phyloP scores from a whole-genome alignment of 352 stramenopile genomes.

The Elongisporangium undulatum region DNA sequence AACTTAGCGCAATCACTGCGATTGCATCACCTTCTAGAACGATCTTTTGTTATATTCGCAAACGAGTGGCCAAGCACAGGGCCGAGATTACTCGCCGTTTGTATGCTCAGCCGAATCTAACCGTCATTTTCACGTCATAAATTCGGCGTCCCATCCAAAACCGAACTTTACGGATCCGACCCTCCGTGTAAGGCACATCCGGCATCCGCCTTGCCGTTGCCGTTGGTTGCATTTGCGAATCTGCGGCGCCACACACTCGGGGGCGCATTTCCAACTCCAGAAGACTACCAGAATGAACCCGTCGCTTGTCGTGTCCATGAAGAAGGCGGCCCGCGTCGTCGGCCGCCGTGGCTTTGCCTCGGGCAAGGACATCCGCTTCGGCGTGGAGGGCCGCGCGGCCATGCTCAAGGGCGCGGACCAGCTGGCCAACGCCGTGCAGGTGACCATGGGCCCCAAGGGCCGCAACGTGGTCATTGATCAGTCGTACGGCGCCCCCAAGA shows the following conservation, averaged over 20 bases:
- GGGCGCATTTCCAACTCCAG: neutral
- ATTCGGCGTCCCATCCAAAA: neutral
- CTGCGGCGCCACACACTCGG: slow-evolving; percentile 1
- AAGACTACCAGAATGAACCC: slow-evolving; percentile 55
- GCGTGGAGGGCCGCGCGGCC: slow-evolving; percentile 94
- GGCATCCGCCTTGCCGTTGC: neutral
- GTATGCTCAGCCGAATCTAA: neutral
- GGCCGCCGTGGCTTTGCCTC: slow-evolving; percentile 75
- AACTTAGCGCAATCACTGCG: neutral
- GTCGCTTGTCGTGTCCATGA: slow-evolving; percentile 49
- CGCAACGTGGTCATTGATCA: slow-evolving; percentile 99
- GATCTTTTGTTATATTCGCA: neutral
- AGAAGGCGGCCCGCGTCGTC: slow-evolving; percentile 49
- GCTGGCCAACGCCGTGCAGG: slow-evolving; percentile 98
- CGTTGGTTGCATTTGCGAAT: slow-evolving; percentile 7
- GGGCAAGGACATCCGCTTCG: slow-evolving; percentile 99
- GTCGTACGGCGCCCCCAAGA: slow-evolving; percentile 79
- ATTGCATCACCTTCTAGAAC: neutral
- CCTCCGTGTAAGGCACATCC: neutral
- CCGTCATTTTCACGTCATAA: neutral
- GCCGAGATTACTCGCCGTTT: neutral
- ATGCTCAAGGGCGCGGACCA: slow-evolving; percentile 99
- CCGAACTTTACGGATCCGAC: neutral
- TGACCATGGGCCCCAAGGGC: slow-evolving; percentile 99
- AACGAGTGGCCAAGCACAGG: neutral